Evolutionary conservation across 2,329 filamentous ascomycete species (phyloP), one percentile per base, ranked within the genome.

Genomic region (Sphaerostilbella broomeana): DNA sequence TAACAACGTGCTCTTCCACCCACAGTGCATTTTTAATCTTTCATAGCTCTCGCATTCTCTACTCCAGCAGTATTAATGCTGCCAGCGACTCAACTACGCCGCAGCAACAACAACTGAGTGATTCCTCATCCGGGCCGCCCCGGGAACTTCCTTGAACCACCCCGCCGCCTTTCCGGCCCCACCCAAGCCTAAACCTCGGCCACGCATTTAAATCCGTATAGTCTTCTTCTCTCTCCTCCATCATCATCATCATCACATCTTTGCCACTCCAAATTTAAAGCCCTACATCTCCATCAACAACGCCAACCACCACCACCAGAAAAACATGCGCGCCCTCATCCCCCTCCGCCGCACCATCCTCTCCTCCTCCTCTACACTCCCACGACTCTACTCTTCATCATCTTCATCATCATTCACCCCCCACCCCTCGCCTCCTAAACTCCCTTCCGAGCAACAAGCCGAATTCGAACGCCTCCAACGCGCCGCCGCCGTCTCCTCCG

Each of bases 391-490:
- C 51, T 55, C 48, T 54, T 55, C 49, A n/a, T n/a, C n/a, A n/a
- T n/a, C n/a, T n/a, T 61, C 64, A 52, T 59, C 62, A 42, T 49
- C 64, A 47, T 75, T 73, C 63, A 59, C 64, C 39, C 55, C 67
- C 13, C 69, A 69, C 10, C 86, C 90, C 17, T 66, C 86, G 6
- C 92, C 92, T 12, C 89, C 87, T 0, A 84, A 87, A 34, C 85
- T 97, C 9, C 87, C 90, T 6, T 80, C 87, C 53, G 80, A 86
- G 61, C 82, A 95, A 52, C 89, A 95, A 68, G 86, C 88, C 59
- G 77, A 94, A 49, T 95, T 92, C 60, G 89, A 95, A 64, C 75
- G 80, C 28, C 81, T 97, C 4, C 88, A 95, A 58, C 77, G 77
- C 51, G 71, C 64, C 22, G 75, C 74, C 42, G 58, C 68, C 46